phyloP scores from a whole-genome alignment of 2,329 filamentous ascomycete genomes.

The Parastagonospora nodorum region DNA sequence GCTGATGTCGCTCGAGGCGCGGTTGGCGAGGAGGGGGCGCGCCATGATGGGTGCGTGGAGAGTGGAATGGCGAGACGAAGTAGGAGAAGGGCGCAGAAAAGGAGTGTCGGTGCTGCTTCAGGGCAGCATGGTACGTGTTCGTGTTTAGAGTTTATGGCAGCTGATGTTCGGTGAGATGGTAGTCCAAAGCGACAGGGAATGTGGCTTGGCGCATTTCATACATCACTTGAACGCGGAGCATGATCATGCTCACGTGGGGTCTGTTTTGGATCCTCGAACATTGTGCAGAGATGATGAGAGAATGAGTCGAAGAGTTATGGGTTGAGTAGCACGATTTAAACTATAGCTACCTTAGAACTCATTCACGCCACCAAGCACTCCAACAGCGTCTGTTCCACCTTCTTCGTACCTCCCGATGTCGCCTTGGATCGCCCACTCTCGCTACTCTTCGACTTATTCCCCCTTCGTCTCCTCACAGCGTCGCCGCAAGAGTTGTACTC shows the following conservation, averaged over 20 bases:
- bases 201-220: conserved; percentile 10
- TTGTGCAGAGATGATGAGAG: too few species aligned
- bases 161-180: conserved; percentile 14
- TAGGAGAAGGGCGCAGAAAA: conserved; percentile 4
- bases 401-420: not conserved
- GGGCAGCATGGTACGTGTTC: conserved; percentile 5
- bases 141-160: conserved; percentile 11
- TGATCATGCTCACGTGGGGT: conserved; percentile 4
- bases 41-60: conserved; percentile 47
- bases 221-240: conserved; percentile 16
- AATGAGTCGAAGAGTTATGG: too few species aligned
- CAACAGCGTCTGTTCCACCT: not conserved
- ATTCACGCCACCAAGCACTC: conserved; percentile 1
- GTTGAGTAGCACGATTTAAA: too few species aligned
- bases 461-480: not conserved
- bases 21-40: conserved; percentile 59
- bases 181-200: conserved; percentile 10
- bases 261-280: too few species aligned
- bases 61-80: not conserved
- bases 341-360: not conserved
- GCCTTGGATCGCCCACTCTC: not conserved
- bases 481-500: not conserved
- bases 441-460: not conserved
- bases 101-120: conserved; percentile 12
- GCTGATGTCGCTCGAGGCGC: conserved; percentile 62